Evolutionary conservation across 1,284 basidiomycete genomes (phyloP).

Genomic region (Mycena sp.): DNA sequence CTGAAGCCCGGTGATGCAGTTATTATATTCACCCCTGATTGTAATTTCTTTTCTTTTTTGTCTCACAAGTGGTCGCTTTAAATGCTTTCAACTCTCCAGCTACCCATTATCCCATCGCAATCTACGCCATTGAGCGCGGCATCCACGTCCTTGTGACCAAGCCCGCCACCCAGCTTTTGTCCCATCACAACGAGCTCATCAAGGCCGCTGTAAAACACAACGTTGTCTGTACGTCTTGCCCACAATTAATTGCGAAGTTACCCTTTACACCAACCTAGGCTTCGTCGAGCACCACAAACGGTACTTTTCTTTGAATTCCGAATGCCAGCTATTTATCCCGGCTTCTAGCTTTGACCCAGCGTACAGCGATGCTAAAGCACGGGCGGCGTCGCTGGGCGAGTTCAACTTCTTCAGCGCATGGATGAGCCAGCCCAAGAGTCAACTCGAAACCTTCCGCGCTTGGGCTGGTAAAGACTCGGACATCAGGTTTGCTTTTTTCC

Average conservation of each 20-base stretch:
- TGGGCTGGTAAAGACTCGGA: conserved; percentile 96
- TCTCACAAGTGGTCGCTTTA: background rate
- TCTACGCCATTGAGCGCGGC: conserved; percentile 85
- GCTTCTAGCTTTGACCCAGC: conserved; percentile 84
- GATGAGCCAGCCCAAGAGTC: conserved; percentile 97
- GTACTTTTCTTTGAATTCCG: conserved; percentile 39
- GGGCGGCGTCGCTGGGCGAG: conserved; percentile 83
- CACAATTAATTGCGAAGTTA: too few species aligned
- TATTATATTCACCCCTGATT: conserved; percentile 89
- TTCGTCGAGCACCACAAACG: conserved; percentile 93
- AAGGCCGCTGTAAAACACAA: conserved; percentile 80
- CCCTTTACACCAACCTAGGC: conserved; percentile 21
- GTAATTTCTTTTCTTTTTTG: conserved; percentile 52
- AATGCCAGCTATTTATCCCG: background rate
- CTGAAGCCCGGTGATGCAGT: conserved; percentile 87
- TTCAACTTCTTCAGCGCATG: conserved; percentile 92
- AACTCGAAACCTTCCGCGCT: conserved; percentile 92
- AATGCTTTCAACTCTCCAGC: conserved; percentile 51
- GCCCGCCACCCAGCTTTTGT: conserved; percentile 88
- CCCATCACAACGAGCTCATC: conserved; percentile 84
- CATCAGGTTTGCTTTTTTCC: conserved; percentile 64
- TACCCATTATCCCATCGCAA: conserved; percentile 88
- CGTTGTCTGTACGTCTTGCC: conserved; percentile 66
- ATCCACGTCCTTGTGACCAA: conserved; percentile 94
- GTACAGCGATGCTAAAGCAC: conserved; percentile 88